These are phyloP conservation scores for Schizosaccharomyces lindneri DNA, from an alignment of 805 yeast genomes.

Conservation along the genomic window DNA sequence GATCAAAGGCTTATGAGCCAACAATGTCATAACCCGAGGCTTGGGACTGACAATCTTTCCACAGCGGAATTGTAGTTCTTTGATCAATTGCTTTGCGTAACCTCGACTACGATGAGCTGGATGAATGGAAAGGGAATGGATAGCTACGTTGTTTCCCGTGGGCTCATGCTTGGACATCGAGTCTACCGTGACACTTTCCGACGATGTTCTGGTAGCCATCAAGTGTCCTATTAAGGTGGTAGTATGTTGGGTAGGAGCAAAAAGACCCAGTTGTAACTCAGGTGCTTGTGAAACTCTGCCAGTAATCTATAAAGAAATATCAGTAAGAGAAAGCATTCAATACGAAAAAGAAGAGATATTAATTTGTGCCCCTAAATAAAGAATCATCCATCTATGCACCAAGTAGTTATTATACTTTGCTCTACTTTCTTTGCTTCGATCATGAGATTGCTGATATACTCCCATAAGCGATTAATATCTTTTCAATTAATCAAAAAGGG, in stretches of 20 bases:
- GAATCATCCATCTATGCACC: too few species aligned
- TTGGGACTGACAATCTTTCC: background rate
- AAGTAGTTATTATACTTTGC: too few species aligned
- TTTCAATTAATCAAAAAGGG: too few species aligned
- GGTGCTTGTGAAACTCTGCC: background rate
- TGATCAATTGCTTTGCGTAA: background rate
- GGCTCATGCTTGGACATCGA: background rate
- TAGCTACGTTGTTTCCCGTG: background rate
- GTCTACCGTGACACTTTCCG: background rate
- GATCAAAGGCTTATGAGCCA: background rate
- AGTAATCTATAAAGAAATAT: background rate
- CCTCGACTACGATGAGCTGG: background rate
- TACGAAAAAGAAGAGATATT: background rate
- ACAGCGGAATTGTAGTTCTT: background rate
- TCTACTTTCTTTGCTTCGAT: too few species aligned
- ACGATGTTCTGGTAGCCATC: background rate
- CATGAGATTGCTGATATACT: too few species aligned
- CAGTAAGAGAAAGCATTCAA: background rate
- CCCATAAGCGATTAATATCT: too few species aligned
- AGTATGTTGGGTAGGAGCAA: background rate
- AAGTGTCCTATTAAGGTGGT: background rate
- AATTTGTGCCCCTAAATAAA: too few species aligned
- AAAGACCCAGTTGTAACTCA: background rate
- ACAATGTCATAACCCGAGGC: background rate
- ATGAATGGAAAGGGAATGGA: background rate